phyloP scores from a whole-genome alignment of 2,329 filamentous ascomycete species.

The Ceratocystis colombiana region DNA sequence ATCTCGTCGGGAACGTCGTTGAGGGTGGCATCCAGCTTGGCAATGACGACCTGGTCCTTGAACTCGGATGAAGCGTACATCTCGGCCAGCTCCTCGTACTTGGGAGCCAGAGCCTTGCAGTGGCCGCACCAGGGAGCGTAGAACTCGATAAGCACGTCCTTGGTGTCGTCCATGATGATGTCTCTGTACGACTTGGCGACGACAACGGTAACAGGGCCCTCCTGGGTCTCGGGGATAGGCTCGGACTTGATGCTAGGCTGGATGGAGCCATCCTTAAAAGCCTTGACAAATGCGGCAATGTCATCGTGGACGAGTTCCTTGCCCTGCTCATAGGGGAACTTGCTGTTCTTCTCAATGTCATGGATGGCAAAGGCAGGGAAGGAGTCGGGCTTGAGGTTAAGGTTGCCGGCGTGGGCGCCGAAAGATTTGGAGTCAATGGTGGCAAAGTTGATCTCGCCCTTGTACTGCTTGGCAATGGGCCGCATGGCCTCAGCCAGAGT shows the following conservation, averaged over 20 bases:
- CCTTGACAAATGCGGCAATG: constrained; percentile 73
- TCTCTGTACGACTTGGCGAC: constrained; percentile 92
- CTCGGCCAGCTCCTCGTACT: constrained; percentile 84
- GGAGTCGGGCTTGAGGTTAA: constrained; percentile 90
- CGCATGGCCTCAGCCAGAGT: constrained; percentile 67
- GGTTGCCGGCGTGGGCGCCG: constrained; percentile 88
- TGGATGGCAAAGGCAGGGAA: constrained; percentile 98
- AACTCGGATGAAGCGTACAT: constrained; percentile 68
- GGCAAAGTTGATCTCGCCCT: constrained; percentile 92
- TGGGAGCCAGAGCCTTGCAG: constrained; percentile 95
- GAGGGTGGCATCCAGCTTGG: constrained; percentile 91
- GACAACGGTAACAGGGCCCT: constrained; percentile 75
- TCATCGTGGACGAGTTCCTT: constrained; percentile 61
- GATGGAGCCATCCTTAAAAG: constrained; percentile 77
- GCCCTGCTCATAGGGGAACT: constrained; percentile 86
- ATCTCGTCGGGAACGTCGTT: constrained; percentile 98
- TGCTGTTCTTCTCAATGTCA: constrained; percentile 87
- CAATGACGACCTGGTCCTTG: constrained; percentile 78
- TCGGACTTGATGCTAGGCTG: constrained; percentile 98
- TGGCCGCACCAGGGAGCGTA: constrained; percentile 99
- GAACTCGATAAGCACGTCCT: constrained; percentile 97
- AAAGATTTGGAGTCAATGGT: constrained; percentile 93
- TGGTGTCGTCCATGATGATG: constrained; percentile 81
- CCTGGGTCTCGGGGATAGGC: constrained; percentile 86
- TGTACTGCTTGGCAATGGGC: constrained; percentile 80